phyloP scores from a whole-genome alignment of 305 asterid genomes.

The Fraxinus floribunda region DNA sequence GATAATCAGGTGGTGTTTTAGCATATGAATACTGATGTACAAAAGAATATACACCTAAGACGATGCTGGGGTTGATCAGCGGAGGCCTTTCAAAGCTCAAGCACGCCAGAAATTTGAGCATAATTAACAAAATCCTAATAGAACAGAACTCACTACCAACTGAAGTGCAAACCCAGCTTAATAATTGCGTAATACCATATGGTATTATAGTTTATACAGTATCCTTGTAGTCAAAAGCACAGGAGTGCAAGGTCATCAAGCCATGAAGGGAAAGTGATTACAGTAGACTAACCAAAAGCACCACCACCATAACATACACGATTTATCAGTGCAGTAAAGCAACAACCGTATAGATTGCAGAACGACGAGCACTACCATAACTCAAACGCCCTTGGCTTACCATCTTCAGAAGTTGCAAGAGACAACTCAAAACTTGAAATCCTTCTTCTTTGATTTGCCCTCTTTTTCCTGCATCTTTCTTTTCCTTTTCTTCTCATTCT shows the following conservation, averaged over 20 bases:
- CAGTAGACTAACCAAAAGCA: background rate
- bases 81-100: background rate
- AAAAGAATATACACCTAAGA: background rate
- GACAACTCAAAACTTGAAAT: slow-evolving; percentile 71
- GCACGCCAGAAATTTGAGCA: background rate
- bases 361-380: background rate
- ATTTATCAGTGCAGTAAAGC: background rate
- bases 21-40: background rate
- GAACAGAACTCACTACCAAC: background rate
- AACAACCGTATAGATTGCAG: background rate
- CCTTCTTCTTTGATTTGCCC: slow-evolving; percentile 86
- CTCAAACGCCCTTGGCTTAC: background rate
- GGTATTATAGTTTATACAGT: background rate
- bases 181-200: background rate
- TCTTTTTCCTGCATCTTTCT: slow-evolving; percentile 96
- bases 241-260: background rate
- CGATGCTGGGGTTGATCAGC: background rate
- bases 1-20: background rate
- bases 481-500: slow-evolving; percentile 88
- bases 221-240: background rate
- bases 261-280: background rate
- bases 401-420: background rate
- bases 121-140: background rate
- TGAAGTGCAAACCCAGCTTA: background rate
- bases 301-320: background rate